phyloP scores from a whole-genome alignment of 345 rosid species.

The Arabis hirsuta region DNA sequence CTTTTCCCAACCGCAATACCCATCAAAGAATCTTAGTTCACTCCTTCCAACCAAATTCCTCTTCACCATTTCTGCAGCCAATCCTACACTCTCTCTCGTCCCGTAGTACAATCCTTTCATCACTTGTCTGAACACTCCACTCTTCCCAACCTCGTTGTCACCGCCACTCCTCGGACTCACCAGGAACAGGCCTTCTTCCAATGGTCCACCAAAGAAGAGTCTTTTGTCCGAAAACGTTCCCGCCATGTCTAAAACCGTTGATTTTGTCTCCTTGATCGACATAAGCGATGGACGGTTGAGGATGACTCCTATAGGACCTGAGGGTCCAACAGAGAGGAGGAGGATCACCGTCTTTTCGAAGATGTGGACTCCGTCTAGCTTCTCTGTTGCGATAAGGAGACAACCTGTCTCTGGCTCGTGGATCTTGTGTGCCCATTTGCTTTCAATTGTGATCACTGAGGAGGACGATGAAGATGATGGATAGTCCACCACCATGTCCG shows the following conservation, averaged over 20 bases:
- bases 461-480: conserved; percentile 36
- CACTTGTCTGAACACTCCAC: conserved; percentile 70
- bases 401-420: conserved; percentile 84
- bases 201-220: conserved; percentile 89
- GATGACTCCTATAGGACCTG: conserved; percentile 79
- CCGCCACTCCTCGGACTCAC: conserved; percentile 52
- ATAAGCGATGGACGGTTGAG: conserved; percentile 85
- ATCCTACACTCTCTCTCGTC: conserved; percentile 73
- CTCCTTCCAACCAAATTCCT: conserved; percentile 62
- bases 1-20: conserved; percentile 82
- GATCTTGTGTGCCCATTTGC: conserved; percentile 85
- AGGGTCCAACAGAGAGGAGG: conserved; percentile 68
- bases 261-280: conserved; percentile 78
- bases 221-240: conserved; percentile 69
- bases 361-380: conserved; percentile 82
- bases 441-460: conserved; percentile 46
- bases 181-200: conserved; percentile 77
- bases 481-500: conserved; percentile 44
- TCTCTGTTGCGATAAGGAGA: conserved; percentile 83
- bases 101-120: conserved; percentile 83
- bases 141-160: conserved; percentile 52
- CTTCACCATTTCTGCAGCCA: conserved; percentile 85
- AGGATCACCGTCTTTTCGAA: conserved; percentile 88
- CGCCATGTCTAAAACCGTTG: conserved; percentile 53
- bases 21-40: conserved; percentile 89